Base-by-base conservation (phyloP, 768 basidiomycete genomes). In the Gloeophyllum trabeum region DNA sequence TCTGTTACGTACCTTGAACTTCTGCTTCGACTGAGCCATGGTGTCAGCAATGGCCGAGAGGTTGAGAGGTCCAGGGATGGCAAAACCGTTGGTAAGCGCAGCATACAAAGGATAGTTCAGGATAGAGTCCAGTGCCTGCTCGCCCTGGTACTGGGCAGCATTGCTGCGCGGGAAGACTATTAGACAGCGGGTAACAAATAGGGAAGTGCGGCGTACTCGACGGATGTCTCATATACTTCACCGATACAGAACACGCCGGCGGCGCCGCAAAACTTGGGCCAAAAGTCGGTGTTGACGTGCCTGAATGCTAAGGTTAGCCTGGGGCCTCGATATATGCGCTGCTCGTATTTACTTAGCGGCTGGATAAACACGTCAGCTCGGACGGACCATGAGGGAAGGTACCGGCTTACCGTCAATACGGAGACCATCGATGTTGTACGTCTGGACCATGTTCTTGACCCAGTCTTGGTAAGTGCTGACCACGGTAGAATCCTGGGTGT, bases 171-270 rank as follows among this genome's bases (percentile, higher is more conserved):
- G 38, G 28, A 14, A 39, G 30, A 20, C 18, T 63, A 61, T 46
- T 32, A 32, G 10, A 10, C 48, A 46, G 36, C 39, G 28, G 25
- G 21, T 24, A 19, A 39, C 19, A 18, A 19, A 4, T 10, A 52
- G 51, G 24, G 24, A 21, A 35, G 21, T 25, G 16, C 16, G 18
- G 25, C 55, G 26, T 54, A 81, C 79, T 65, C 59, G 37, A 76
- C 58, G 40, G 78, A 63, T 40, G 63, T 55, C 35, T 69, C 71
- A 45, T 75, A 76, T 37, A 92, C 81, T 61, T 91, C 88, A 30
- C 90, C 90, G 42, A 90, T 81, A 52, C 84, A 90, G 62, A 83
- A 90, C 6, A 90, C 81, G 10, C 80, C 85, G 0, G 86, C 83
- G n/a, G 73, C 75, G 35, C 58, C 62, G 50, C 77, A 79, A 53